Conservation (phyloP, 2,329 filamentous ascomycete species). For the Fusarium sp. region DNA sequence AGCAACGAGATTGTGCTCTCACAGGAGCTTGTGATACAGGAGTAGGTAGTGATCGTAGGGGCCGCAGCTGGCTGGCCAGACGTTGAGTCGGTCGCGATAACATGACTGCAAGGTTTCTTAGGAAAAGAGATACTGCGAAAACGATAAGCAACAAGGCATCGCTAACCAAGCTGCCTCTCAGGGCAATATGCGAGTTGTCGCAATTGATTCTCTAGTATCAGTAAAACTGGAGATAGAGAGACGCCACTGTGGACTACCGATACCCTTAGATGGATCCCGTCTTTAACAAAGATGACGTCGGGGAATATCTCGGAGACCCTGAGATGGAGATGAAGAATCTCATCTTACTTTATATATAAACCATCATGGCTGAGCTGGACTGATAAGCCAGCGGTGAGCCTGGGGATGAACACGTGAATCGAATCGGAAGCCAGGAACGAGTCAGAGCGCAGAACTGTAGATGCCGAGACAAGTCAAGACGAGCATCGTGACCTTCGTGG, state of each 20-base stretch:
- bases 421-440: constrained; percentile 5
- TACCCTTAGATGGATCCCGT: constrained; percentile 5
- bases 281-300: constrained; percentile 24
- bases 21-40: constrained; percentile 12
- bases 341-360: constrained; percentile 23
- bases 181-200: constrained; percentile 2
- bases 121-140: not conserved
- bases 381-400: constrained; percentile 29
- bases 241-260: constrained; percentile 24
- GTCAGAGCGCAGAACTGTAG: constrained; percentile 12
- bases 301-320: constrained; percentile 30
- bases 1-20: constrained; percentile 30
- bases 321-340: constrained; percentile 21
- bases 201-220: not conserved
- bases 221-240: constrained; percentile 5
- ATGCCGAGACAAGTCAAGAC: constrained; percentile 35
- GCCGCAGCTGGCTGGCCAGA: constrained; percentile 25
- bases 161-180: constrained; percentile 5
- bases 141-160: constrained; percentile 19
- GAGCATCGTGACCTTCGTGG: constrained; percentile 29
- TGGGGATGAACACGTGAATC: constrained; percentile 29
- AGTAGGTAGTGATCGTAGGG: constrained; percentile 11
- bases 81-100: constrained; percentile 32
- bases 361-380: constrained; percentile 1
- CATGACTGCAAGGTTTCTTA: constrained; percentile 19